A percentile compares a stretch with the other conserved stretches of the same genome.
Conservation (phyloP, 139 green algal genomes). For the Desmodesmus armatus region DNA sequence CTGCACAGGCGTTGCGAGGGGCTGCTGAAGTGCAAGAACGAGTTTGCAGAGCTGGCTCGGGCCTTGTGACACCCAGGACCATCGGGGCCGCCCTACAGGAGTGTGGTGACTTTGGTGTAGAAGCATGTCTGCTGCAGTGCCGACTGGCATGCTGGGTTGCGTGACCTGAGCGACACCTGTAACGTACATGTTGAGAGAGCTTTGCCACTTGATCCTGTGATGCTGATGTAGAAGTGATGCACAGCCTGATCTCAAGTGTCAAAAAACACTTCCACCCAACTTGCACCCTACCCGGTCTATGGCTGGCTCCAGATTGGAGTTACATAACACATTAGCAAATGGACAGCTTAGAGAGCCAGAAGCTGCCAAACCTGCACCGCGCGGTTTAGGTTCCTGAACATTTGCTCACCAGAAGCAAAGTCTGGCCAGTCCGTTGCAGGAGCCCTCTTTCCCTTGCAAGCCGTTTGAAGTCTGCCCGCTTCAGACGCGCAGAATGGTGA, state of each 20-base stretch:
- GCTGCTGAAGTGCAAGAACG: slow-evolving; percentile 83
- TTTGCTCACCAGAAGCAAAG: not conserved
- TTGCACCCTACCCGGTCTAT: too few species aligned
- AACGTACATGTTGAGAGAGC: not conserved
- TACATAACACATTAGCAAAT: too few species aligned
- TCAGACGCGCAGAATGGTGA: slow-evolving; percentile 35
- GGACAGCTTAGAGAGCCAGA: too few species aligned
- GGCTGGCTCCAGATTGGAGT: too few species aligned
- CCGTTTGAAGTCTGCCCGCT: slow-evolving; percentile 43
- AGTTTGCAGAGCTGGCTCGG: slow-evolving; percentile 77
- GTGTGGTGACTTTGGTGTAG: too few species aligned
- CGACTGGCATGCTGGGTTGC: not conserved
- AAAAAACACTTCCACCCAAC: too few species aligned
- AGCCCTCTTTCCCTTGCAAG: not conserved
- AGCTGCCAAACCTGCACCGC: too few species aligned
- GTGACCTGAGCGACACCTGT: not conserved
- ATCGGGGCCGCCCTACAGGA: too few species aligned
- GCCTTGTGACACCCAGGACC: slow-evolving; percentile 19
- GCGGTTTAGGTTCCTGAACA: not conserved
- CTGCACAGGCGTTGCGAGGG: slow-evolving; percentile 74
- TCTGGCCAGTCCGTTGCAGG: not conserved
- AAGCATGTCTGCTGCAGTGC: not conserved
- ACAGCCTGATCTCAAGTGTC: too few species aligned
- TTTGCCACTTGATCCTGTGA: too few species aligned
- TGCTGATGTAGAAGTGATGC: too few species aligned